Evolutionary conservation across 2,329 filamentous ascomycete genomes (phyloP).

Genomic region (Fusarium poae): DNA sequence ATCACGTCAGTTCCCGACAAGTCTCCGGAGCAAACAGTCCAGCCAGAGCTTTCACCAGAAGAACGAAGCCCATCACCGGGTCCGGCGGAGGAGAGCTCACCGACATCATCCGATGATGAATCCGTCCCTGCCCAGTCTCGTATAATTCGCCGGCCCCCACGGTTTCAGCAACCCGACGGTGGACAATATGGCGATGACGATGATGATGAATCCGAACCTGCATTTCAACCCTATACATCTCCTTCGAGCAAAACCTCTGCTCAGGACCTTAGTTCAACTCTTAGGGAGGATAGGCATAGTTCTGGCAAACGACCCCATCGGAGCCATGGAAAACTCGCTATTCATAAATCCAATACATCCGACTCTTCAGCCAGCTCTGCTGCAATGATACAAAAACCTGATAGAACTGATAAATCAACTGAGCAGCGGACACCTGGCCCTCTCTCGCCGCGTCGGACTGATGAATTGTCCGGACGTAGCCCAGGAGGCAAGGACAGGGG

Average conservation of each 20-base stretch:
- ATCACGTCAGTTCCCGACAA: constrained; percentile 50
- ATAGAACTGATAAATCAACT: constrained; percentile 48
- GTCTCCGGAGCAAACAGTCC: constrained; percentile 42
- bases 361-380: constrained; percentile 73
- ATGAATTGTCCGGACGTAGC: constrained; percentile 69
- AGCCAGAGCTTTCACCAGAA: constrained; percentile 34
- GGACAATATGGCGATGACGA: constrained; percentile 62
- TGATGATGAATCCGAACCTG: constrained; percentile 68
- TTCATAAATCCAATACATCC: constrained; percentile 67
- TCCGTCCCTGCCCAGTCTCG: constrained; percentile 69
- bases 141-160: constrained; percentile 70
- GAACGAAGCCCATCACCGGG: constrained; percentile 52
- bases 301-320: constrained; percentile 50
- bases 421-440: constrained; percentile 58
- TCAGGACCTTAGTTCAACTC: constrained; percentile 66
- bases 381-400: constrained; percentile 54
- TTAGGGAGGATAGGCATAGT: constrained; percentile 61
- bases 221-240: constrained; percentile 64
- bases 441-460: constrained; percentile 70
- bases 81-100: constrained; percentile 55
- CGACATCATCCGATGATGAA: constrained; percentile 61
- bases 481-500: constrained; percentile 64
- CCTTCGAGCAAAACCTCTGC: constrained; percentile 53
- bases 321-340: constrained; percentile 52
- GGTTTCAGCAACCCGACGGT: constrained; percentile 60